These are phyloP conservation scores for Circinella umbellata DNA, from an alignment of 371 early-diverging fungal species.

Conservation along the genomic window DNA sequence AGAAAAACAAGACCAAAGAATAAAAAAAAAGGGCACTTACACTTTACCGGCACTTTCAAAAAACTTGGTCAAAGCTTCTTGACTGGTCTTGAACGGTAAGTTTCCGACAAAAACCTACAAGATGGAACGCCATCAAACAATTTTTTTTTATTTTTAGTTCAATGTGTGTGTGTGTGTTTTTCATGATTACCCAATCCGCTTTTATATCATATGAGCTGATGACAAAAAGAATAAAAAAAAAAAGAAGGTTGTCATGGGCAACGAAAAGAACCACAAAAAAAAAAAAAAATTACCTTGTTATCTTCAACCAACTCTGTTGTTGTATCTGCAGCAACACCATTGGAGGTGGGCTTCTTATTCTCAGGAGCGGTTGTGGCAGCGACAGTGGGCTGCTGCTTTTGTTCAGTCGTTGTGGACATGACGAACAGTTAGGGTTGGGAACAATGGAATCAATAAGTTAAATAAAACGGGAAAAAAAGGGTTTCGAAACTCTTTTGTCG, in stretches of 20 bases:
- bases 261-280: not conserved
- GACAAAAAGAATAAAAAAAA: not conserved
- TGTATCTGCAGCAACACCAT: not conserved
- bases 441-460: constrained; percentile 6
- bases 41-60: constrained; percentile 79
- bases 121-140: not conserved
- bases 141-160: no score
- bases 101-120: constrained; percentile 93
- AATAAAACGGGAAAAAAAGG: constrained; percentile 7
- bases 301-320: constrained; percentile 9
- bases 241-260: not conserved
- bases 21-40: constrained; percentile 40
- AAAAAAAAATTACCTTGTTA: constrained; percentile 4
- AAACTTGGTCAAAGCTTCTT: constrained; percentile 75
- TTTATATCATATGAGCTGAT: no score
- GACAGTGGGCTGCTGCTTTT: constrained; percentile 10
- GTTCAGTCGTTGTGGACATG: constrained; percentile 7
- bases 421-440: not conserved
- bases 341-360: constrained; percentile 1
- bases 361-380: constrained; percentile 7
- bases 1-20: no score
- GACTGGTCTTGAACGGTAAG: constrained; percentile 83
- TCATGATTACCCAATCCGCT: no score
- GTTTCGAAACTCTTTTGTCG: constrained; percentile 1
- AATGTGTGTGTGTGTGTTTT: no score